These are phyloP conservation scores for Pelargonium citronellum DNA, from an alignment of 441 rosid species.

Conservation along the genomic window DNA sequence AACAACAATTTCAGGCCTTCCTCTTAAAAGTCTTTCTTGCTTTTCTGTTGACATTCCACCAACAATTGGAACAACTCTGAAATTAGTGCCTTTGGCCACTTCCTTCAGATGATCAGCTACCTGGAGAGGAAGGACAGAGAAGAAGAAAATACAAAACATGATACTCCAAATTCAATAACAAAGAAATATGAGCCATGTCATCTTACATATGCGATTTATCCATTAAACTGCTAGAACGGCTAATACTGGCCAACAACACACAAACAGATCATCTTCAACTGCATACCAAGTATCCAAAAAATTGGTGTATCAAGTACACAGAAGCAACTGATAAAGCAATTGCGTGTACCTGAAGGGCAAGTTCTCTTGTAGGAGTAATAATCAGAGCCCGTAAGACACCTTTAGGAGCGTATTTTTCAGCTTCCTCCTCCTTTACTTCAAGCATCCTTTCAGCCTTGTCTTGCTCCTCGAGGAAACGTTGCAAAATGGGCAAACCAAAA, in stretches of 20 bases:
- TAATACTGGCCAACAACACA: not conserved
- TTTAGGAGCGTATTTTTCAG: conserved; percentile 57
- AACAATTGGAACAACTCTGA: conserved; percentile 81
- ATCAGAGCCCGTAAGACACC: conserved; percentile 78
- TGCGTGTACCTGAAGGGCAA: conserved; percentile 70
- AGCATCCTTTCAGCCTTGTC: conserved; percentile 51
- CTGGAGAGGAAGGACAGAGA: conserved; percentile 31
- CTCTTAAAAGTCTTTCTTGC: conserved; percentile 80
- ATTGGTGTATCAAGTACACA: conserved; percentile 10
- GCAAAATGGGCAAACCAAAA: conserved; percentile 92
- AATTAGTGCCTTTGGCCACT: conserved; percentile 51
- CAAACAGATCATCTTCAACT: conserved; percentile 5
- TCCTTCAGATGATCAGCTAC: conserved; percentile 79
- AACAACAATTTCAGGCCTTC: conserved; percentile 84
- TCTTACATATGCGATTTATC: not conserved
- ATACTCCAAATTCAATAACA: not conserved
- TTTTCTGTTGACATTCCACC: conserved; percentile 93
- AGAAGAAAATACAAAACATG: not conserved
- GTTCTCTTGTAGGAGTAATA: conserved; percentile 94
- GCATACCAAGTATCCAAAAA: conserved; percentile 1
- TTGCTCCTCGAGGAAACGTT: conserved; percentile 80
- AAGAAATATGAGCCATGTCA: not conserved
- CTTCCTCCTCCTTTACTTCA: conserved; percentile 53
- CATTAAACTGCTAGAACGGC: not conserved
- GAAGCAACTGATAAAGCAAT: conserved; percentile 20